Conservation (phyloP, 2,329 filamentous ascomycete genomes). For the Alternaria sp. region DNA sequence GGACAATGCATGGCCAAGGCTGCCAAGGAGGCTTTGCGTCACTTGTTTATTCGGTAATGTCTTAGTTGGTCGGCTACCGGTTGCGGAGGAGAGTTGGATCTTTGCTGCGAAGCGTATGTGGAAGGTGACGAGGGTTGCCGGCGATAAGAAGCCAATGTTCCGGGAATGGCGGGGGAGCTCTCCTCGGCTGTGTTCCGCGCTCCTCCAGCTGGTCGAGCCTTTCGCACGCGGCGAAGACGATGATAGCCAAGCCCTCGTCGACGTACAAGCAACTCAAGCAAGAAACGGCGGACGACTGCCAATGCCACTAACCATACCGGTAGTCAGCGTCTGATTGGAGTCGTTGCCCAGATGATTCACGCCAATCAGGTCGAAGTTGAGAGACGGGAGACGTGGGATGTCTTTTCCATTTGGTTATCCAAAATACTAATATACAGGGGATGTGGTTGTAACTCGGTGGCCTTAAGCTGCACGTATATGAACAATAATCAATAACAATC, state of each 20-base stretch:
- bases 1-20: slow-evolving; percentile 28
- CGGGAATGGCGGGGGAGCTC: background rate
- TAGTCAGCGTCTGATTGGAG: background rate
- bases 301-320: background rate
- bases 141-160: background rate
- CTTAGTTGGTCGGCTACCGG: background rate
- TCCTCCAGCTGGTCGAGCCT: background rate
- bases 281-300: background rate
- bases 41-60: slow-evolving; percentile 5
- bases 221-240: background rate
- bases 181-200: background rate
- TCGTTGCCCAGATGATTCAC: background rate
- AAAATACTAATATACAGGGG: background rate
- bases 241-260: background rate
- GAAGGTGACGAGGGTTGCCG: slow-evolving; percentile 8
- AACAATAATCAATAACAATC: background rate
- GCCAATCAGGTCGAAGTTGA: background rate
- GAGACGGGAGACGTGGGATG: background rate
- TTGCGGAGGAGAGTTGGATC: background rate
- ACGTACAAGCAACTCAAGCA: background rate
- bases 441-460: background rate
- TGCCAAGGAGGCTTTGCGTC: slow-evolving; percentile 20
- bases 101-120: background rate
- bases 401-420: background rate
- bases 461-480: background rate